Conservation (phyloP, 2,329 filamentous ascomycete genomes). For the Botryotinia convoluta region DNA sequence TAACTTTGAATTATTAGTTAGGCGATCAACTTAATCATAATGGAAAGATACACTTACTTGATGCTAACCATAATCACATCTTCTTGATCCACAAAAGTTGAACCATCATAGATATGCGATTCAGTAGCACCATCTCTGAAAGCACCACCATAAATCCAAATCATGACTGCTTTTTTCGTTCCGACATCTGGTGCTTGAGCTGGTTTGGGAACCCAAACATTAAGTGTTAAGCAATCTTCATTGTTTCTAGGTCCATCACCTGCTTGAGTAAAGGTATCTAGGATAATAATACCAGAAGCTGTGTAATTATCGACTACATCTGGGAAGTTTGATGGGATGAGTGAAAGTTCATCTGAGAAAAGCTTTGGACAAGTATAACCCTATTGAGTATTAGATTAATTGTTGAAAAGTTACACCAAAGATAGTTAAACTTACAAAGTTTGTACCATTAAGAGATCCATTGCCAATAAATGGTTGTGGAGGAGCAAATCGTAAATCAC, state of each 20-base stretch:
- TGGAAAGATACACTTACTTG: conserved; percentile 42
- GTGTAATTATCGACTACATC: conserved; percentile 27
- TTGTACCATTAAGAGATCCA: conserved; percentile 26
- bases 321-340: neutral
- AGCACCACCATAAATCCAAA: conserved; percentile 47
- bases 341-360: neutral
- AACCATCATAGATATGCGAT: conserved; percentile 44
- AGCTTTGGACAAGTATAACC: conserved; percentile 8
- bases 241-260: conserved; percentile 6
- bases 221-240: conserved; percentile 43
- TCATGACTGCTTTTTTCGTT: conserved; percentile 43
- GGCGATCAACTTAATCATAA: too few relatives aligned
- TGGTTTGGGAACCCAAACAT: conserved; percentile 41
- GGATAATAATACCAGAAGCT: conserved; percentile 22
- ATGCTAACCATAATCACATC: conserved; percentile 46
- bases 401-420: neutral
- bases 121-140: conserved; percentile 43
- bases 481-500: conserved; percentile 40
- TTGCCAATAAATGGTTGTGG: conserved; percentile 22
- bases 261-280: conserved; percentile 2
- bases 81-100: conserved; percentile 43
- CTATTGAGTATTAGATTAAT: neutral
- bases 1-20: conserved; percentile 44
- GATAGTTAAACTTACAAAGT: conserved; percentile 27
- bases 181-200: conserved; percentile 27